These are phyloP conservation scores for Rhodotorula sp. DNA, from an alignment of 1,284 basidiomycete species.

Conservation along the genomic window DNA sequence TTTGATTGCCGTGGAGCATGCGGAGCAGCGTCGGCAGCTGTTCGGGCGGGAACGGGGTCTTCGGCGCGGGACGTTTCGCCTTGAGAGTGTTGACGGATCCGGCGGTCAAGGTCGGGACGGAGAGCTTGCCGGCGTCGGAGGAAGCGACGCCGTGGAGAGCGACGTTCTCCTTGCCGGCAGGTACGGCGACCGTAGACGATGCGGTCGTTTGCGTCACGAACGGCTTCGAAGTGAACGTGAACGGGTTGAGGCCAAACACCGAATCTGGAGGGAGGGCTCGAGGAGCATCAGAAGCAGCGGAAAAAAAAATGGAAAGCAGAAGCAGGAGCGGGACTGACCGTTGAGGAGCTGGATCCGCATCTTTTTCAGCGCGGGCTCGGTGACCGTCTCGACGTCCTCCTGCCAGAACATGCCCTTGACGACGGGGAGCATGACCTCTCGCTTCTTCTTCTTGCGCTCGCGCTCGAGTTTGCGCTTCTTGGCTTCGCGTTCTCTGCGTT, in stretches of 20 bases:
- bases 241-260: slow-evolving; percentile 70
- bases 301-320: neutral
- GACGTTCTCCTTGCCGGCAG: slow-evolving; percentile 24
- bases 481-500: slow-evolving; percentile 52
- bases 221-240: slow-evolving; percentile 63
- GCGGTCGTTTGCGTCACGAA: slow-evolving; percentile 38
- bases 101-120: neutral
- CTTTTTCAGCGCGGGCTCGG: slow-evolving; percentile 63
- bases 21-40: slow-evolving; percentile 22
- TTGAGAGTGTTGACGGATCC: slow-evolving; percentile 13
- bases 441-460: slow-evolving; percentile 34
- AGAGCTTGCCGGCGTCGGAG: neutral
- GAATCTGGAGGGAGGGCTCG: slow-evolving; percentile 58
- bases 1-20: slow-evolving; percentile 21
- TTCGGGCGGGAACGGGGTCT: slow-evolving; percentile 29
- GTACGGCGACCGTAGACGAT: neutral
- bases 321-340: slow-evolving; percentile 55
- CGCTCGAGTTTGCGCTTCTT: slow-evolving; percentile 36
- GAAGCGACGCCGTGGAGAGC: slow-evolving; percentile 4
- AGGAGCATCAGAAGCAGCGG: neutral
- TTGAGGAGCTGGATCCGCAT: slow-evolving; percentile 76
- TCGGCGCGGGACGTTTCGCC: slow-evolving; percentile 3
- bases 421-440: slow-evolving; percentile 66
- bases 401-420: slow-evolving; percentile 77
- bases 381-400: slow-evolving; percentile 59